Conservation (phyloP, 257 asterid genomes). For the Nyctanthes arbortristis region DNA sequence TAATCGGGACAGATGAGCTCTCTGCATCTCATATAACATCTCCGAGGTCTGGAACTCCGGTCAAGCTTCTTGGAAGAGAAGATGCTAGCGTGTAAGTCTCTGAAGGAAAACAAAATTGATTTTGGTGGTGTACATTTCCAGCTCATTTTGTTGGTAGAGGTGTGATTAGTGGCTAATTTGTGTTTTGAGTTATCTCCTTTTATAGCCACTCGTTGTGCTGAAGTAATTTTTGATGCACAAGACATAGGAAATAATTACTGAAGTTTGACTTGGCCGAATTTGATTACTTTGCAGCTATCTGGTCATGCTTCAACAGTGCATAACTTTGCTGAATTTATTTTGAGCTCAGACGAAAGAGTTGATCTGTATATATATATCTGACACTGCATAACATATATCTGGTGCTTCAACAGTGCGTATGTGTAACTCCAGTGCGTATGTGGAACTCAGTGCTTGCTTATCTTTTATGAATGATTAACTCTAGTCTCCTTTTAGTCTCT, state of each 20-base stretch:
- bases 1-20: constrained; percentile 86
- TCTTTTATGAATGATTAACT: constrained; percentile 7
- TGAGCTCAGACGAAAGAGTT: too few relatives aligned
- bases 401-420: too few relatives aligned
- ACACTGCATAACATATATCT: constrained; percentile 7
- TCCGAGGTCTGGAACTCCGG: constrained; percentile 99
- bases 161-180: constrained; percentile 25
- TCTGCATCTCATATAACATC: constrained; percentile 80
- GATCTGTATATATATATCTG: not conserved
- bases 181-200: constrained; percentile 6
- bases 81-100: constrained; percentile 97
- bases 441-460: constrained; percentile 5
- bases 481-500: constrained; percentile 2
- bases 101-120: constrained; percentile 13
- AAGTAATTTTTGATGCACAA: constrained; percentile 9
- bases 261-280: constrained; percentile 2
- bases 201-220: constrained; percentile 2
- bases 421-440: too few relatives aligned
- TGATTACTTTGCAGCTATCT: not conserved
- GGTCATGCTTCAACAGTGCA: not conserved
- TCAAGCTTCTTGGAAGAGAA: constrained; percentile 98
- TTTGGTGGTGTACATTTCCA: constrained; percentile 14
- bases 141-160: constrained; percentile 9
- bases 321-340: not conserved
- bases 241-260: constrained; percentile 15